Evolutionary conservation across 106 monocot genomes (phyloP).

Genomic region (Acorus calamus): DNA sequence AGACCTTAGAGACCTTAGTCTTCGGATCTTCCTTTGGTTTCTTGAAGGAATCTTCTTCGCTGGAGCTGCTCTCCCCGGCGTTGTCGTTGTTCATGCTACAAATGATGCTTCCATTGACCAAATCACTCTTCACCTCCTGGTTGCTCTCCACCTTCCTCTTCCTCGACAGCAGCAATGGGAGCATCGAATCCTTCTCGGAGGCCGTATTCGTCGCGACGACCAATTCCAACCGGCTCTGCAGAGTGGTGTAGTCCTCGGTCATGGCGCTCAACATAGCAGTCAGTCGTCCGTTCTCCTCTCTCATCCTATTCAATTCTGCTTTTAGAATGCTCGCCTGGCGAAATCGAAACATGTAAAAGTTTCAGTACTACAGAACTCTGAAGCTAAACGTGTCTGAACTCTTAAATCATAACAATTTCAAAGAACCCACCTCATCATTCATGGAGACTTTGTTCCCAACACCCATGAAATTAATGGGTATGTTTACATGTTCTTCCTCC

Average conservation of each 20-base stretch:
- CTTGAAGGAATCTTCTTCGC: constrained; percentile 3
- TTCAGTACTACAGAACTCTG: neutral
- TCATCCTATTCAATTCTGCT: constrained; percentile 26
- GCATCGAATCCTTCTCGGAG: neutral
- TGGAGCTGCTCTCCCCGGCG: constrained; percentile 11
- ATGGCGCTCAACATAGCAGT: constrained; percentile 5
- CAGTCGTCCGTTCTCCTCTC: constrained; percentile 33
- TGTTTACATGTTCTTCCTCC: no score
- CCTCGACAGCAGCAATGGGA: constrained; percentile 1
- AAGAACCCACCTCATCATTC: no score
- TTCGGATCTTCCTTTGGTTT: constrained; percentile 1
- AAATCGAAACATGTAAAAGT: neutral
- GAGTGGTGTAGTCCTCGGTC: constrained; percentile 1
- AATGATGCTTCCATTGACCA: neutral
- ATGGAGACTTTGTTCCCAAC: no score
- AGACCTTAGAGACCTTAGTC: constrained; percentile 24
- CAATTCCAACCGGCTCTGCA: neutral
- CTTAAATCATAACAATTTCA: neutral
- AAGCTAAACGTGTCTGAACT: neutral
- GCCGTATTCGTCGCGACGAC: neutral
- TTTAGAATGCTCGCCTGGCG: constrained; percentile 8
- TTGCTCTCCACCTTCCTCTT: constrained; percentile 25
- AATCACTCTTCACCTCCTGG: neutral
- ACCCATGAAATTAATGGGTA: no score
- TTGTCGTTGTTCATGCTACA: neutral